phyloP scores from a whole-genome alignment of 176 grass and related monocot species.

The Musa beccarii region DNA sequence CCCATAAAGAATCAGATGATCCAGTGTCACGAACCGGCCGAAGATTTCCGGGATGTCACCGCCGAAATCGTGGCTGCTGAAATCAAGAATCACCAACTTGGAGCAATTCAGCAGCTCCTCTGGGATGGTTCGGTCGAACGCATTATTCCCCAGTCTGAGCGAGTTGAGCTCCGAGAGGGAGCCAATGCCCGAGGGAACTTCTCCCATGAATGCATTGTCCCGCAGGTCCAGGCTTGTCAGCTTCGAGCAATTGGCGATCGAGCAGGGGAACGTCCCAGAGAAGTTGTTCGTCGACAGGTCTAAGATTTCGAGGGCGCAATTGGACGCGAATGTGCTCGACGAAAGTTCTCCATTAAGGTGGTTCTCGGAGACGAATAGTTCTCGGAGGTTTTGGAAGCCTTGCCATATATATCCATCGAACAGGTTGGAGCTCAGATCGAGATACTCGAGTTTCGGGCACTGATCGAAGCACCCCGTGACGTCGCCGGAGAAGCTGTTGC shows the following conservation, averaged over 20 bases:
- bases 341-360: constrained; percentile 37
- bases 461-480: constrained; percentile 41
- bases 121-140: constrained; percentile 36
- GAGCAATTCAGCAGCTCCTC: constrained; percentile 46
- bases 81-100: constrained; percentile 53
- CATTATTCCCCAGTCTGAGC: constrained; percentile 56
- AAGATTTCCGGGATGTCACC: constrained; percentile 59
- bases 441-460: constrained; percentile 39
- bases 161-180: constrained; percentile 28
- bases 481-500: constrained; percentile 35
- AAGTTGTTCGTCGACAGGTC: constrained; percentile 60
- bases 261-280: constrained; percentile 38
- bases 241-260: constrained; percentile 44
- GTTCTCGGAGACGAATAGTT: constrained; percentile 53
- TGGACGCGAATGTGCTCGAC: constrained; percentile 25
- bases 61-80: constrained; percentile 50
- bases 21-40: constrained; percentile 37
- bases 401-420: constrained; percentile 70
- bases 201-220: constrained; percentile 43
- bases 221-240: constrained; percentile 45
- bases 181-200: constrained; percentile 51
- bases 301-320: constrained; percentile 38
- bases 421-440: constrained; percentile 70
- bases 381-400: constrained; percentile 34
- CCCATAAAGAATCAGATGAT: constrained; percentile 44